phyloP scores from a whole-genome alignment of 768 basidiomycete genomes.

The Termitomyces sp. region DNA sequence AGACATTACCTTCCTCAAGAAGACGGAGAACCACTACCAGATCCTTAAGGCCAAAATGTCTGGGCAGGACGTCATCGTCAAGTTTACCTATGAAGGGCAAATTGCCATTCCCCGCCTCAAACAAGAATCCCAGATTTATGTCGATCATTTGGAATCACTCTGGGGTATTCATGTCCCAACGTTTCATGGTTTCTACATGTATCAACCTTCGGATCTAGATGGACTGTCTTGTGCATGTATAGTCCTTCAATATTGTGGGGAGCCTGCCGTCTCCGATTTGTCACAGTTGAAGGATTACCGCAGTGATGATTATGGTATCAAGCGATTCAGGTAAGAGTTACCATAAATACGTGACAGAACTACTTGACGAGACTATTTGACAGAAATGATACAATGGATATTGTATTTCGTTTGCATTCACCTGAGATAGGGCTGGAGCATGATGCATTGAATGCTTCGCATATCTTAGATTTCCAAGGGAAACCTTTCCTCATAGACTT shows the following conservation, averaged over 20 bases:
- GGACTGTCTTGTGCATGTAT: neutral
- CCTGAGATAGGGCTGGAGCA: neutral
- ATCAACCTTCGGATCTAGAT: neutral
- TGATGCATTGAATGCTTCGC: neutral
- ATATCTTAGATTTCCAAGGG: neutral
- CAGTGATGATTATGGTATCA: neutral
- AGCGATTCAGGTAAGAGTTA: neutral
- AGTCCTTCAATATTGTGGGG: neutral
- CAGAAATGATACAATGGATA: neutral
- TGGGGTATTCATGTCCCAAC: neutral
- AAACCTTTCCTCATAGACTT: neutral
- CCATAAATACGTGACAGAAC: neutral
- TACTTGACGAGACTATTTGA: neutral
- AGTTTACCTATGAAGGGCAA: neutral
- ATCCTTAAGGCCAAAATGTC: neutral
- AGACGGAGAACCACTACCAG: neutral
- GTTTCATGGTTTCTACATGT: neutral
- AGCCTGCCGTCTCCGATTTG: neutral
- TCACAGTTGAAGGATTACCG: neutral
- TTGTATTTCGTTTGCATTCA: neutral
- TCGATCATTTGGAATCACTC: neutral
- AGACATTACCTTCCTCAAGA: neutral
- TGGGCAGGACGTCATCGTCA: neutral
- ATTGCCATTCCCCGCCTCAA: neutral
- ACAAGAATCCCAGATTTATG: neutral